Evolutionary conservation across 441 rosid genomes (phyloP), one percentile per base, ranked within the genome.

Genomic region (Flueggea neowawraea): DNA sequence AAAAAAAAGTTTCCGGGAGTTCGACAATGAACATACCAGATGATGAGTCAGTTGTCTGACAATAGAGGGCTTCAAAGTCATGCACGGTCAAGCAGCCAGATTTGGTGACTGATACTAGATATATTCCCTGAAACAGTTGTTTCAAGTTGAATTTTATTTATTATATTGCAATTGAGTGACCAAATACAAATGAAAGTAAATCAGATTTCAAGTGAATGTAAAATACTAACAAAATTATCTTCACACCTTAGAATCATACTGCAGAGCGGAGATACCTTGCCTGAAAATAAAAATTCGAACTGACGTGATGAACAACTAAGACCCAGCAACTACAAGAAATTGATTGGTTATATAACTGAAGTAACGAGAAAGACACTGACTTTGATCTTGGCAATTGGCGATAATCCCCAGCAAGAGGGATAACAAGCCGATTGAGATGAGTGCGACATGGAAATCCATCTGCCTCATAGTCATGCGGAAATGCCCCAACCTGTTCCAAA

Each of bases 71-170:
- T 69, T 94, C 97, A 82, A 84, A 91, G 67, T 91, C 97, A 82
- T 91, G 90, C 14, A 94, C 88, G 6, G 82, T 87, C 74, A 91
- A 71, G 83, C 99, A 94, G 52, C 97, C 94, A 0, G 89, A 72
- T 80, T 78, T 82, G 32, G 96, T 87, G 31, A 82, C 97, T 15
- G 97, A 86, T 22, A 73, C 97, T 64, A 89, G 52, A 71, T 89
- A 91, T 63, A 89, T 69, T 74, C 99, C 99, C 96, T 91, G 86
- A 51, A 65, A 72, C 31, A 66, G 22, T 57, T 48, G 33, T 54
- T 44, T 10, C n/a, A 55, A 41, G 15, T 45, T 31, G 33, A 8
- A 54, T n/a, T 33, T 22, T 49, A 9, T 6, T n/a, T n/a, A n/a
- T n/a, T n/a, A n/a, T n/a, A n/a, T n/a, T n/a, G n/a, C n/a, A n/a